Evolutionary conservation across 2,329 filamentous ascomycete species (phyloP).

Genomic region (Botrytis pseudocinerea): DNA sequence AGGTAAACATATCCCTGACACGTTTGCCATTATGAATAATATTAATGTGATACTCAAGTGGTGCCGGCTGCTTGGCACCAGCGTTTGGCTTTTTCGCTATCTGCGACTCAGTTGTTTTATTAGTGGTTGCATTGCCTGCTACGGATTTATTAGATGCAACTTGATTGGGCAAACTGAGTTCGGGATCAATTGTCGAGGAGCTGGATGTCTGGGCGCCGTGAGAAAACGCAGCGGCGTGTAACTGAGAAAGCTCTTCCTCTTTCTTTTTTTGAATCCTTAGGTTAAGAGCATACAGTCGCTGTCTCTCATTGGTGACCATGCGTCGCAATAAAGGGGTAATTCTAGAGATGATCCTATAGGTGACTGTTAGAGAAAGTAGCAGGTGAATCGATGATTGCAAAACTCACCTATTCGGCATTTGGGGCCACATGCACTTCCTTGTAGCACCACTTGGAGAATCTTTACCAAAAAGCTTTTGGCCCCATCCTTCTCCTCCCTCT

Average conservation of each 20-base stretch:
- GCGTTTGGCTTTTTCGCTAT: neutral
- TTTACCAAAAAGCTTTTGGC: slow-evolving; percentile 35
- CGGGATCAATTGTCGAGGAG: neutral
- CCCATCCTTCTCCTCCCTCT: slow-evolving; percentile 36
- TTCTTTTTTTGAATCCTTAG: slow-evolving; percentile 29
- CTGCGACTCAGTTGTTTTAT: neutral
- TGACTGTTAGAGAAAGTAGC: slow-evolving; percentile 26
- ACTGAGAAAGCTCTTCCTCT: slow-evolving; percentile 15
- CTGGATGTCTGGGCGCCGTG: neutral
- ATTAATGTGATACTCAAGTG: slow-evolving; percentile 34
- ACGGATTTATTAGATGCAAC: neutral
- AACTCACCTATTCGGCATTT: slow-evolving; percentile 37
- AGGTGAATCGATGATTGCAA: neutral
- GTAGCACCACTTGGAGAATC: slow-evolving; percentile 25
- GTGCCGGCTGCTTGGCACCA: slow-evolving; percentile 9
- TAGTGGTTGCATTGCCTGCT: neutral
- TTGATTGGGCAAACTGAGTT: neutral
- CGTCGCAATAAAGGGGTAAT: slow-evolving; percentile 40
- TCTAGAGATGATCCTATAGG: slow-evolving; percentile 34
- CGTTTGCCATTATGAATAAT: slow-evolving; percentile 33
- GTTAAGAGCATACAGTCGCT: slow-evolving; percentile 37
- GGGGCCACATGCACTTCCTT: slow-evolving; percentile 38
- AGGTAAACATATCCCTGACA: slow-evolving; percentile 29
- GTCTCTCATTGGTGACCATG: slow-evolving; percentile 42
- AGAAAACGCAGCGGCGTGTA: neutral